Evolutionary conservation across 257 asterid genomes (phyloP), one percentile per base, ranked within the genome.

Genomic region (Solanum lycopersicoides): DNA sequence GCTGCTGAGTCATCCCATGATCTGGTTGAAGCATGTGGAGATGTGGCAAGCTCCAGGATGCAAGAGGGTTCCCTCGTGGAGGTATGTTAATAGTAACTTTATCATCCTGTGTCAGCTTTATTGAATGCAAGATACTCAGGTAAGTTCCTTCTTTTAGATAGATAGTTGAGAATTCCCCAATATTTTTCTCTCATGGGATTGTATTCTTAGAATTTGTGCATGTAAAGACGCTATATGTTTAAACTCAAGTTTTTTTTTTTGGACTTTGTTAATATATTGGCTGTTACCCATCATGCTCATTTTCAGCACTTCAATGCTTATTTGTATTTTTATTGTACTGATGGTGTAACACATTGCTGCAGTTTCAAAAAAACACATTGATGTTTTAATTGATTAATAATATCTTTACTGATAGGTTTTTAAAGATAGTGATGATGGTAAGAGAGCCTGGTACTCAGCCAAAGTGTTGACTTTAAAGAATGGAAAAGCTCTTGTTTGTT

Each of bases 361-460:
- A 37, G 39, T 37, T 37, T 37, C 1, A 37, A 37, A 37, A 37
- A 37, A 76, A 14, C 79, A 20, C 74, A 25, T 15, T 88, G 25
- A 37, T 77, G 79, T 28, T 89, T 53, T 85, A 59, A 72, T 82
- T 72, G 79, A 87, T 87, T 82, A 80, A 30, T 82, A 11, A 47
- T 50, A 47, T 69, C 88, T 87, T 59, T 75, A 69, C 42, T 77
- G 92, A 84, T 91, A 97, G 99, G 98, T 97, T 90, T 95, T 92
- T 82, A 97, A 92, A 89, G 97, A 93, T 85, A 88, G 87, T 87
- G 98, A 94, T 41, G 93, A 92, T 86, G 89, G 88, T 63, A 94
- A 92, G 89, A 92, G 89, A 56, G 98, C 93, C 59, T 97, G 99
- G 99, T 94, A 92, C 92, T 83, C 94, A 45, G 99, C 97, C 73